phyloP scores from a whole-genome alignment of 2,329 filamentous ascomycete species.

The Hypoxylon sp. region DNA sequence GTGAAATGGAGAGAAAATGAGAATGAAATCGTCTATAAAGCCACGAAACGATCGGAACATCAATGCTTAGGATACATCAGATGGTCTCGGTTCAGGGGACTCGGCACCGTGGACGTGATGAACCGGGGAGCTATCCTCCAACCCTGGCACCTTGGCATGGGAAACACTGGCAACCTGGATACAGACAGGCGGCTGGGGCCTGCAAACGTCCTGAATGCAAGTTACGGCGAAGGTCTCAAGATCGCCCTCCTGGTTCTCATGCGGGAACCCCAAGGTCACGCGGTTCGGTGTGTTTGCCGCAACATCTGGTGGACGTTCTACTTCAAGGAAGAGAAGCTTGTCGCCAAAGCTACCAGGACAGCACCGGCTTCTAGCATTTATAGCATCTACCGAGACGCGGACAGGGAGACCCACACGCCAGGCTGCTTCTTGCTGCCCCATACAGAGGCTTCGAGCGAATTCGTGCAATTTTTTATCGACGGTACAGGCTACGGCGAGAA shows the following conservation, averaged over 20 bases:
- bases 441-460: slow-evolving; percentile 2
- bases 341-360: slow-evolving; percentile 28
- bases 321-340: slow-evolving; percentile 37
- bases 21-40: slow-evolving; percentile 44
- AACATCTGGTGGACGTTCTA: slow-evolving; percentile 45
- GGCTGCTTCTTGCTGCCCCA: slow-evolving; percentile 27
- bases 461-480: slow-evolving; percentile 41
- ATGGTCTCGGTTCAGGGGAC: slow-evolving; percentile 34
- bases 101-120: slow-evolving; percentile 43
- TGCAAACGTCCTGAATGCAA: too few relatives aligned
- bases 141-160: slow-evolving; percentile 44
- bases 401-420: not conserved
- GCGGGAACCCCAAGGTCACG: slow-evolving; percentile 39
- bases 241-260: slow-evolving; percentile 44
- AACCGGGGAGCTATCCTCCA: slow-evolving; percentile 43
- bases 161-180: slow-evolving; percentile 39
- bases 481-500: slow-evolving; percentile 19
- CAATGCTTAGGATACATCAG: slow-evolving; percentile 45
- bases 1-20: slow-evolving; percentile 34
- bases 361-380: not conserved
- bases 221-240: slow-evolving; percentile 46
- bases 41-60: not conserved
- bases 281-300: slow-evolving; percentile 39
- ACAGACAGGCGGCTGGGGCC: slow-evolving; percentile 36
- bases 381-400: slow-evolving; percentile 1